Base-by-base conservation (phyloP, 352 stramenopile genomes). In the Phytopythium mirpurense region DNA sequence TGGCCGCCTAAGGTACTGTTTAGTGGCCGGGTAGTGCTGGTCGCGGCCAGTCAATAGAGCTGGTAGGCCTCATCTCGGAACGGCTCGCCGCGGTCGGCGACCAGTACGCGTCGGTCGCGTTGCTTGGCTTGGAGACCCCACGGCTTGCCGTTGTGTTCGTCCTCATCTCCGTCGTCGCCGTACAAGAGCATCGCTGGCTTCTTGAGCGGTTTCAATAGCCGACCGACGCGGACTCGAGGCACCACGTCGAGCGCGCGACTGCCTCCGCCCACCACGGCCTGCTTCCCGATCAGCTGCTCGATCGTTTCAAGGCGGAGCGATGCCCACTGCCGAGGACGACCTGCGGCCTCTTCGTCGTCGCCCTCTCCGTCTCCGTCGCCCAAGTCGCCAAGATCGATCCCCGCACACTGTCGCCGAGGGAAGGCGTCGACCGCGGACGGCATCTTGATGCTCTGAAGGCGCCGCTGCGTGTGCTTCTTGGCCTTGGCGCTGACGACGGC, bases 401-500 rank as follows among this genome's bases (percentile, higher is more conserved):
- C 51, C 15, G 23, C 27, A 14, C 48, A 44, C 26, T 54, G 32
- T 2, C 35, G 51, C 11, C 59, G 57, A 21, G 72, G 71, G 46
- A 86, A 86, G 7, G 74, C 64, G 0, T 83, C 70, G 0, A 73
- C 52, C 6, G 63, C 48, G 1, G 57, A 55, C 10, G 72, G 72
- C 15, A 83, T 51, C 60, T 81, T 81, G 43, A 86, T 83, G 27
- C 54, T 81, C 32, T 79, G 50, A 9, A 86, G 59, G 8, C 74
- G 62, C 1, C 74, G 68, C 29, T 78, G 62, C 0, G 74, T 78
- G 60, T 79, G 74, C 38, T 83, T 85, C 50, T 80, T 75, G 9
- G 74, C 74, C 16, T 60, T 68, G 23, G 59, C 54, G 29, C 68
- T 67, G 1, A 72, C 46, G 3, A 59, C 35, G 5, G 51, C 47